Percentiles rank a stretch among this genome's conserved stretches.
These are phyloP conservation scores for Ceratocystis colombiana DNA, from an alignment of 2,329 filamentous ascomycete species.

Conservation along the genomic window DNA sequence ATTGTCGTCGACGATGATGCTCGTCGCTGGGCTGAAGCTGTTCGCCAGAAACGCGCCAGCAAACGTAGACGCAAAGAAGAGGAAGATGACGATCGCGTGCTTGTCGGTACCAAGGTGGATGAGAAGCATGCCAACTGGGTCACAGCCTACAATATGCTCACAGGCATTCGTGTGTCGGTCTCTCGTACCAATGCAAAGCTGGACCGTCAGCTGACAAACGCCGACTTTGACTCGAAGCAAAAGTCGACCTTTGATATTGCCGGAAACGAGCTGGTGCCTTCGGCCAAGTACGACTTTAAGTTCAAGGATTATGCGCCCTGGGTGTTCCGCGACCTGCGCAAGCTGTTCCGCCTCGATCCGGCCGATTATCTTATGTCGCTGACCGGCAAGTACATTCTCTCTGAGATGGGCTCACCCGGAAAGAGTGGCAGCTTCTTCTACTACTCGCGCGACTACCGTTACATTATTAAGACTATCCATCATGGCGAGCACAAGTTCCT, in stretches of 20 bases:
- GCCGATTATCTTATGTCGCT: conserved; percentile 97
- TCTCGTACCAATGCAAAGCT: conserved; percentile 95
- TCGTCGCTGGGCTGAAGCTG: conserved; percentile 81
- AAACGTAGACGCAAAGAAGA: conserved; percentile 73
- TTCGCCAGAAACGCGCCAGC: conserved; percentile 81
- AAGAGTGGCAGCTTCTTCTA: conserved; percentile 99
- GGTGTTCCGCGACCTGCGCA: conserved; percentile 89
- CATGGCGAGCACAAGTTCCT: conserved; percentile 87
- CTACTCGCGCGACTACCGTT: conserved; percentile 98
- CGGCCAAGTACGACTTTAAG: conserved; percentile 99
- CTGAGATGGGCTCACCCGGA: conserved; percentile 89
- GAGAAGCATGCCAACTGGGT: conserved; percentile 96
- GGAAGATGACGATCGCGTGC: conserved; percentile 85
- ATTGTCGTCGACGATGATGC: conserved; percentile 81
- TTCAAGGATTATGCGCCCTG: conserved; percentile 99
- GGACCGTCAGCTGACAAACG: conserved; percentile 77
- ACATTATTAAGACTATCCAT: conserved; percentile 99
- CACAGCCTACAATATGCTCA: conserved; percentile 98
- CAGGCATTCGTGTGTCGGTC: conserved; percentile 92
- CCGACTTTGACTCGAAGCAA: conserved; percentile 86
- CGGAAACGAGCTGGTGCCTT: conserved; percentile 92
- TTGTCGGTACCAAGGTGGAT: conserved; percentile 95
- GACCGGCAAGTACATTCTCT: conserved; percentile 96
- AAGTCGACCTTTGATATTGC: conserved; percentile 92
- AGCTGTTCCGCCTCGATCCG: conserved; percentile 82